Percentiles rank a stretch among this genome's conserved stretches.
These are phyloP conservation scores for Tuber aestivum DNA, from an alignment of 495 filamentous ascomycete species.

Conservation along the genomic window DNA sequence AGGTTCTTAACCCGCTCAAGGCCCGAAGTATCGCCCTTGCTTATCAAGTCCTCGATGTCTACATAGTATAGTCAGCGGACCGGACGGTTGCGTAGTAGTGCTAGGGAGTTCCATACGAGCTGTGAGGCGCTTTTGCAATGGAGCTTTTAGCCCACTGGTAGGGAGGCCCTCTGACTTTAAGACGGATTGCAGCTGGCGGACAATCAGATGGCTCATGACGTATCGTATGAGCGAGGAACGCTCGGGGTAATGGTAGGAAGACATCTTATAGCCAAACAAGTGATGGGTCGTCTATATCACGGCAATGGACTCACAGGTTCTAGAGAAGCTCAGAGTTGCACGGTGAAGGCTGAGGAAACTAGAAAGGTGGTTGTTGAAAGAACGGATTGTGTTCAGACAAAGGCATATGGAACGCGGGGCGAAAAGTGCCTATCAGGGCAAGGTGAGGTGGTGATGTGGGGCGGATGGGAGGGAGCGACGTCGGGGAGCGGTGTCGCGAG, in stretches of 20 bases:
- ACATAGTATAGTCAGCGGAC: slow-evolving; percentile 20
- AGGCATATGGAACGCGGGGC: slow-evolving; percentile 1
- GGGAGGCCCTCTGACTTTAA: slow-evolving; percentile 62
- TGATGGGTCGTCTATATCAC: not conserved
- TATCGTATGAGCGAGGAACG: slow-evolving; percentile 34
- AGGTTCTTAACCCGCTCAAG: slow-evolving; percentile 44
- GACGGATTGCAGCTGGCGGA: slow-evolving; percentile 61
- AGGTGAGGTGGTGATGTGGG: not conserved
- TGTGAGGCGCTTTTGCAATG: slow-evolving; percentile 69
- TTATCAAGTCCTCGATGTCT: slow-evolving; percentile 40
- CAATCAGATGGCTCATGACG: slow-evolving; percentile 36
- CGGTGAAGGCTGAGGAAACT: not conserved
- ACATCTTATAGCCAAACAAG: slow-evolving; percentile 30
- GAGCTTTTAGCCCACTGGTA: slow-evolving; percentile 72
- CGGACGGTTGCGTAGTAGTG: slow-evolving; percentile 11
- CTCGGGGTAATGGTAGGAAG: slow-evolving; percentile 27
- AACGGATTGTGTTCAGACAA: not conserved
- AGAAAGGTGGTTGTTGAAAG: not conserved
- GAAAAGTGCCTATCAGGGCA: not conserved
- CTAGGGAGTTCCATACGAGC: slow-evolving; percentile 54
- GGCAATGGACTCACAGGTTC: not conserved
- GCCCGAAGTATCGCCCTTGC: slow-evolving; percentile 41
- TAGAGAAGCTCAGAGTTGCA: not conserved
- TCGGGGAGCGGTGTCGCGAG: slow-evolving; percentile 1
- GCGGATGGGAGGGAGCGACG: not conserved